These are phyloP conservation scores for Epichloe sylvatica DNA, from an alignment of 2,329 filamentous ascomycete genomes.

Conservation along the genomic window DNA sequence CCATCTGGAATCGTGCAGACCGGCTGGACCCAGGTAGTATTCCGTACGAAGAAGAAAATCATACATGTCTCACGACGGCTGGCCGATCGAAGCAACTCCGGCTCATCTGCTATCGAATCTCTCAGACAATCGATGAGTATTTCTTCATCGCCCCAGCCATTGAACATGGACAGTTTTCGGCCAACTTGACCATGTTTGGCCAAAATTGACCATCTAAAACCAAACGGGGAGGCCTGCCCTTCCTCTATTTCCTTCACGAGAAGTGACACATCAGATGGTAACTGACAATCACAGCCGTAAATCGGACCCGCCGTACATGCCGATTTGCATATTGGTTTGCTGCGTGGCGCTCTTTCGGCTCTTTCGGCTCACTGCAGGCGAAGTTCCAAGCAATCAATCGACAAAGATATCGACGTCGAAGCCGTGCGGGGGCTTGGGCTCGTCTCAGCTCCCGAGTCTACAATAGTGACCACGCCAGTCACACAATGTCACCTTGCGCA, in stretches of 20 bases:
- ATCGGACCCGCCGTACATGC: background rate
- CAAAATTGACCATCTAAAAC: too few species aligned
- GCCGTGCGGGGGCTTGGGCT: background rate
- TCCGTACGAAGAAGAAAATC: too few species aligned
- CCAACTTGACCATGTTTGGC: too few species aligned
- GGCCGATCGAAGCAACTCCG: too few species aligned
- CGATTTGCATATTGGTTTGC: background rate
- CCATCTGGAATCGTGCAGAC: too few species aligned
- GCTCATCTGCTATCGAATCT: too few species aligned
- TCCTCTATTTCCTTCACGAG: background rate
- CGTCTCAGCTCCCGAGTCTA: background rate
- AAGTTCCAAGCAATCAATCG: background rate
- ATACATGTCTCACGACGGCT: too few species aligned
- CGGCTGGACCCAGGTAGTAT: too few species aligned
- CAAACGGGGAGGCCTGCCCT: background rate
- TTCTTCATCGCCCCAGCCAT: too few species aligned
- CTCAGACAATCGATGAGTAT: too few species aligned
- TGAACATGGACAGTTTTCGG: too few species aligned
- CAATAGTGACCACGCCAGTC: background rate
- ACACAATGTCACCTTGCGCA: background rate
- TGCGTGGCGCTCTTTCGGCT: background rate
- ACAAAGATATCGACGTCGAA: constrained; percentile 3
- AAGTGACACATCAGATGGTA: background rate
- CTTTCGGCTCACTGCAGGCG: constrained; percentile 1
- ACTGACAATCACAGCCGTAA: background rate